Evolutionary conservation across 768 basidiomycete species (phyloP).

Genomic region (Candolleomyces efflorescens): DNA sequence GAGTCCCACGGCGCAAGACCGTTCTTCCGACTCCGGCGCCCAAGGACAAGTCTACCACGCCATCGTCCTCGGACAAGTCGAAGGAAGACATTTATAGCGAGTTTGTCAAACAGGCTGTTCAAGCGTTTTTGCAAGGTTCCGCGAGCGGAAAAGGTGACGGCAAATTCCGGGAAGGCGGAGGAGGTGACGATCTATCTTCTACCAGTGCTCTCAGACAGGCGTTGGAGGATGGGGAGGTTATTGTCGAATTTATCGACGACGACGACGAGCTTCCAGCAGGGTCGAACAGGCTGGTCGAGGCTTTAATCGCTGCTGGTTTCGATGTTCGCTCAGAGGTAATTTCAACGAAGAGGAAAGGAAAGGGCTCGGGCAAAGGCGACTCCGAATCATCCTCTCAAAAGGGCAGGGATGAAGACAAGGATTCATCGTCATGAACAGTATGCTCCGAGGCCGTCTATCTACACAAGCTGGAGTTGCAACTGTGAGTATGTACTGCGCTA

Average conservation of each 20-base stretch:
- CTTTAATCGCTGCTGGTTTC: slow-evolving; percentile 50
- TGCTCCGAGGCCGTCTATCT: not conserved
- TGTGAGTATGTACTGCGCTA: not conserved
- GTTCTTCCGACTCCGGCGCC: slow-evolving; percentile 38
- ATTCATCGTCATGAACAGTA: slow-evolving; percentile 1
- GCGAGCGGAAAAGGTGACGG: too few relatives aligned
- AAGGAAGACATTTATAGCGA: slow-evolving; percentile 29
- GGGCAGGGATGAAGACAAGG: slow-evolving; percentile 5
- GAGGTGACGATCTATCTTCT: not conserved
- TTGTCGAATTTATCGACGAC: slow-evolving; percentile 46
- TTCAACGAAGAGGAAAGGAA: slow-evolving; percentile 1
- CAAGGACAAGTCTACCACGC: not conserved
- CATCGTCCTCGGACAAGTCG: slow-evolving; percentile 9
- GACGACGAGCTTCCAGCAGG: slow-evolving; percentile 36
- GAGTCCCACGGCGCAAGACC: slow-evolving; percentile 45
- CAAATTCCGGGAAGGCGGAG: not conserved
- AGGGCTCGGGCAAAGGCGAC: slow-evolving; percentile 6
- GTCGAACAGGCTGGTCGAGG: slow-evolving; percentile 32
- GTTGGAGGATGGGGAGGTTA: slow-evolving; percentile 26
- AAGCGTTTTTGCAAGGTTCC: slow-evolving; percentile 22
- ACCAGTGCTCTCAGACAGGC: not conserved
- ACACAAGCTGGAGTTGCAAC: not conserved
- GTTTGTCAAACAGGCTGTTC: slow-evolving; percentile 34
- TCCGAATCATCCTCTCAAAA: slow-evolving; percentile 2
- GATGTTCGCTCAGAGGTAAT: slow-evolving; percentile 33